Conservation (phyloP, 805 yeast species). For the Saccharomyces eubayanus region DNA sequence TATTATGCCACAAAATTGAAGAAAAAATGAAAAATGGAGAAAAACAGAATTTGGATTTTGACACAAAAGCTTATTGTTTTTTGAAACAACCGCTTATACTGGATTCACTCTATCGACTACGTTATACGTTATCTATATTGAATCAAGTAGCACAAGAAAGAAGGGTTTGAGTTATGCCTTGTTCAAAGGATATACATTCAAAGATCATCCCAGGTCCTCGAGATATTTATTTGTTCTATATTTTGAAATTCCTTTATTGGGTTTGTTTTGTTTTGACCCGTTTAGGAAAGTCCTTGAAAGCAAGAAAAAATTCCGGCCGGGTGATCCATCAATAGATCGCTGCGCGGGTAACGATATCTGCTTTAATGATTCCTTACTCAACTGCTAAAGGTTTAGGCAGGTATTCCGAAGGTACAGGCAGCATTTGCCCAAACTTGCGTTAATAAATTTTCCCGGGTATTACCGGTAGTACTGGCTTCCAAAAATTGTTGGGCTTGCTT, state of each 20-base stretch:
- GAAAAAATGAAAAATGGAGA: background rate
- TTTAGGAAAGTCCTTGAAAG: background rate
- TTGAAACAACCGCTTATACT: background rate
- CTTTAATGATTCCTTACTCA: too few species aligned
- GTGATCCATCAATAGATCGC: background rate
- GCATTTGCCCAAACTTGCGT: too few species aligned
- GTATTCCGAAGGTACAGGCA: too few species aligned
- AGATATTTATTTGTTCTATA: background rate
- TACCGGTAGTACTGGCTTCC: too few species aligned
- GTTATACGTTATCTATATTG: background rate
- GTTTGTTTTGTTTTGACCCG: background rate
- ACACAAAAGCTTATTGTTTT: background rate
- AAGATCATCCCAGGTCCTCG: background rate
- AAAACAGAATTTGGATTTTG: constrained; percentile 1
- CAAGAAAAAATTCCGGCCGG: background rate
- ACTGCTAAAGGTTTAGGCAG: too few species aligned
- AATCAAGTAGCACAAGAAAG: background rate
- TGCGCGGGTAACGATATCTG: too few species aligned
- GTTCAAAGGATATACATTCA: background rate
- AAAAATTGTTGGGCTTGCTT: too few species aligned
- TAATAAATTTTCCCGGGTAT: too few species aligned
- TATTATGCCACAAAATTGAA: background rate
- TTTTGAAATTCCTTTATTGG: background rate
- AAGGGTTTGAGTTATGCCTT: background rate
- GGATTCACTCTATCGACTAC: background rate